Conservation (phyloP, 148 eudicot genomes). For the Vaccinium myrtillus region DNA sequence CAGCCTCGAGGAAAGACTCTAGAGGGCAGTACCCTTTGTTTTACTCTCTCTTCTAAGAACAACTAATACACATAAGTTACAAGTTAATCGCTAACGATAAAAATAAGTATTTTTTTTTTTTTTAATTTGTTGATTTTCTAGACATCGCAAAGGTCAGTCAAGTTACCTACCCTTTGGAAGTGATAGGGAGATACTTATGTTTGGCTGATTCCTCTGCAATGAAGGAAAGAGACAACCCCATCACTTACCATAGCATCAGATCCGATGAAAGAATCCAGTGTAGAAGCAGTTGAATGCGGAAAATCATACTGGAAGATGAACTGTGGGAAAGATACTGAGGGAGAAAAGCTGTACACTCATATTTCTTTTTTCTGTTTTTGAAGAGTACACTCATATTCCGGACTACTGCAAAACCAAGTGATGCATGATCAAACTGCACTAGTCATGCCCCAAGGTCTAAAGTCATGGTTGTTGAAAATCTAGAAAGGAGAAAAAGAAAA, state of each 20-base stretch:
- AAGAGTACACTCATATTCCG: not conserved
- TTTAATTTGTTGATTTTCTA: no score
- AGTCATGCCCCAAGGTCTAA: not conserved
- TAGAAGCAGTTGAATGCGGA: not conserved
- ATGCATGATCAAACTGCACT: conserved; percentile 7
- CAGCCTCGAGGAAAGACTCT: no score
- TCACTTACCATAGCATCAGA: not conserved
- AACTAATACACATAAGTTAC: no score
- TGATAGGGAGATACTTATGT: not conserved
- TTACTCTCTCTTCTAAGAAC: no score
- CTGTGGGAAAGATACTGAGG: not conserved
- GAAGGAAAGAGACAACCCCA: not conserved
- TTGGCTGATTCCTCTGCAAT: not conserved
- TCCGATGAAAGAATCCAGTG: not conserved
- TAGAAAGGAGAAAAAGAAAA: not conserved
- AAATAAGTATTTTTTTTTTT: no score
- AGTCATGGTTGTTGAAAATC: not conserved
- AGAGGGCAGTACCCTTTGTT: no score
- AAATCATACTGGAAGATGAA: not conserved
- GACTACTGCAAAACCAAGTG: not conserved
- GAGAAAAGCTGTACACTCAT: not conserved
- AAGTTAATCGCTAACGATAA: no score
- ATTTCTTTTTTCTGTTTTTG: not conserved
- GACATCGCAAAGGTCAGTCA: no score
- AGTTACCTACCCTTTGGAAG: not conserved